Evolutionary conservation across 192 early-diverging fungal genomes (phyloP).

Genomic region (Rhizophagus sp.): DNA sequence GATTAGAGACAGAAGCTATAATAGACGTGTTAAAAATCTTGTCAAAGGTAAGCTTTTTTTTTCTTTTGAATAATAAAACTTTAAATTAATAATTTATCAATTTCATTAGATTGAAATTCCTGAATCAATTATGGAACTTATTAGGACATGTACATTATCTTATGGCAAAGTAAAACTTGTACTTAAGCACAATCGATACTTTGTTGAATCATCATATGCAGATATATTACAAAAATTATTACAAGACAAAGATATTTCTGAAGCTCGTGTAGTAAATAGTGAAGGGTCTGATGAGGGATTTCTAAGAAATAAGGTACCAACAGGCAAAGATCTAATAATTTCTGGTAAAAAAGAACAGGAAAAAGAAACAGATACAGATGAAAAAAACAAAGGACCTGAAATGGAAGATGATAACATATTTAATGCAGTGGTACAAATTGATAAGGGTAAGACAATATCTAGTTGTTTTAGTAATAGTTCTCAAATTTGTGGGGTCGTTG

Average conservation of each 20-base stretch:
- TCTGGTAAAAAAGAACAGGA: constrained; percentile 61
- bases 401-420: constrained; percentile 43
- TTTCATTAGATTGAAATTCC: constrained; percentile 47
- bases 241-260: constrained; percentile 71
- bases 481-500: too few species aligned
- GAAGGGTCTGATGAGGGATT: constrained; percentile 44
- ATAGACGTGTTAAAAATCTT: constrained; percentile 87
- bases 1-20: constrained; percentile 88
- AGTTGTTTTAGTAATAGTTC: neutral
- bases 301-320: constrained; percentile 59
- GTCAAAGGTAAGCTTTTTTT: constrained; percentile 68
- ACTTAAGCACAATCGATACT: constrained; percentile 91
- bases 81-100: neutral
- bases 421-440: constrained; percentile 47
- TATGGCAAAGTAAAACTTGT: constrained; percentile 98
- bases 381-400: constrained; percentile 32
- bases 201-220: constrained; percentile 87
- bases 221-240: constrained; percentile 79
- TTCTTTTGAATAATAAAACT: neutral
- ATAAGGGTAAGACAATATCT: constrained; percentile 26
- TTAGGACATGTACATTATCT: constrained; percentile 78
- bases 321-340: constrained; percentile 66
- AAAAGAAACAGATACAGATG: constrained; percentile 33
- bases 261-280: constrained; percentile 54
- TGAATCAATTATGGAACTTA: constrained; percentile 68